Evolutionary conservation across 331 rosid genomes (phyloP), one percentile per base, ranked within the genome.

Genomic region (Spiraea crenata): DNA sequence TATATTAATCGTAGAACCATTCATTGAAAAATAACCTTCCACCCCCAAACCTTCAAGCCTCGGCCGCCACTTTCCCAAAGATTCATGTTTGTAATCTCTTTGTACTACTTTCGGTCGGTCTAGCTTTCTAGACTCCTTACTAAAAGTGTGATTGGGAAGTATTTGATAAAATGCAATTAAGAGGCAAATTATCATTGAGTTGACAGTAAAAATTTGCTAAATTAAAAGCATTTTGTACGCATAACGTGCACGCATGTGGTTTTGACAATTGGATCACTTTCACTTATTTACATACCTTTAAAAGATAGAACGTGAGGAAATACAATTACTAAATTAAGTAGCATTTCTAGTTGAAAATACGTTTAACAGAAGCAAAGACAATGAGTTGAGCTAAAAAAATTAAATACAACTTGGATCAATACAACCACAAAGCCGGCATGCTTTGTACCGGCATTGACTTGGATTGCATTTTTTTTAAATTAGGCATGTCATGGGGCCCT

Each of bases 371-470:
- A 49, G 61, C 47, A 71, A 55, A 51, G 50, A 46, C 58, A 45
- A 58, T 7, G 54, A 68, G 51, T 67, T 64, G 47, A 55, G 57
- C 31, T 35, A 31, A 63, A 42, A n/a, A 64, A 74, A 55, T 38
- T 52, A 15, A 63, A 44, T 55, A 61, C 41, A 13, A 34, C 16
- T 58, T 39, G 56, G 49, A 3, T 47, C 66, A 63, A 42, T 42
- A 74, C 60, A 76, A 69, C 69, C 52, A 73, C 76, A 82, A 72
- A 50, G 84, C 83, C 84, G 83, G 88, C 85, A 84, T 39, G 52
- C 74, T 72, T 70, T 13, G 5, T 19, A 39, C 41, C 39, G 34
- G 77, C 81, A 83, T 86, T 82, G 95, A 88, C 95, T 86, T 76
- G 62, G 78, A 68, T 38, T 68, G 58, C 70, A 31, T 70, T 73